phyloP scores from a whole-genome alignment of 225 moss, liverwort and hornwort species.

The Pleurozium schreberi region DNA sequence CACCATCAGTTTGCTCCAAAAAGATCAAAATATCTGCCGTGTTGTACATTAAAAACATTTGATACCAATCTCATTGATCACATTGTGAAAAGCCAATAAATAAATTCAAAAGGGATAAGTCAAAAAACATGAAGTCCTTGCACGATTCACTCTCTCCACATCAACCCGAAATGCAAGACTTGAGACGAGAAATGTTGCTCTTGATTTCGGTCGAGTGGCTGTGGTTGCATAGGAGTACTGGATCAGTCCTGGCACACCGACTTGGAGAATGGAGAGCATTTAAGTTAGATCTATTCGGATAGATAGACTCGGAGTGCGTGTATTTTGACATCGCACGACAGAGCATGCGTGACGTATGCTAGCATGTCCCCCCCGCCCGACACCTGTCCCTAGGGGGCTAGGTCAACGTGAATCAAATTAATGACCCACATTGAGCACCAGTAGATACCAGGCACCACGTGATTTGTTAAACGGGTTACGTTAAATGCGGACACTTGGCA shows the following conservation, averaged over 20 bases:
- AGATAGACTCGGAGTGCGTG: not conserved
- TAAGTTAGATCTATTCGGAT: not conserved
- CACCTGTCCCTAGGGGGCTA: not conserved
- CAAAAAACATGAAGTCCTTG: not conserved
- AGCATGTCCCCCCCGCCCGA: not conserved
- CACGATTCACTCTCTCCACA: not conserved
- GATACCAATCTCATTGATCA: not conserved
- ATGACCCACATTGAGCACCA: not conserved
- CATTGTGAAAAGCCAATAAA: not conserved
- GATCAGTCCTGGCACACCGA: not conserved
- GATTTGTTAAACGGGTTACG: not conserved
- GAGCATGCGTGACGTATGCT: not conserved
- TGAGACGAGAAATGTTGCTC: not conserved
- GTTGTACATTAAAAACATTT: not conserved
- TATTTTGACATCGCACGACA: not conserved
- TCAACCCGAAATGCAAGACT: not conserved
- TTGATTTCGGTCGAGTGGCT: not conserved
- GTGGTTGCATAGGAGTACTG: not conserved
- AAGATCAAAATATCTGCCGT: not conserved
- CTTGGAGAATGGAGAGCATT: not conserved
- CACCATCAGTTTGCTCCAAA: not conserved
- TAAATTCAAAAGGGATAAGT: not conserved
- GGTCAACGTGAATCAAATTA: not conserved
- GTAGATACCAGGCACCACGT: not conserved
- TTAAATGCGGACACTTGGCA: not conserved